Conservation (phyloP, 2,329 filamentous ascomycete genomes). For the Colletotrichum aenigma region DNA sequence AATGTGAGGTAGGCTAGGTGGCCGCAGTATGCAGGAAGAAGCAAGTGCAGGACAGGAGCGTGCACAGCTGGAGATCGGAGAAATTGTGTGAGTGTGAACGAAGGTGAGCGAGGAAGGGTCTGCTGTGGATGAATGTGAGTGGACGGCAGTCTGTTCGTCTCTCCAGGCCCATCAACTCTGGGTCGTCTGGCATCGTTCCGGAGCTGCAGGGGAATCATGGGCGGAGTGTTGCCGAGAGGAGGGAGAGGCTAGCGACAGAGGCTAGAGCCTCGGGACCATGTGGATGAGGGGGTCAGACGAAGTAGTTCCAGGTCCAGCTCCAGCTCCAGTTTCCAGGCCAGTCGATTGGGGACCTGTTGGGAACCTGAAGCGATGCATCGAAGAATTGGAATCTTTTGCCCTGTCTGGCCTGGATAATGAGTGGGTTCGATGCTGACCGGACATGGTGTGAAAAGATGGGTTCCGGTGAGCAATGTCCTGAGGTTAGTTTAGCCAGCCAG, state of each 20-base stretch:
- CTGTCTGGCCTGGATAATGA: background rate
- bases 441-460: background rate
- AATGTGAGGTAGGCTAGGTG: background rate
- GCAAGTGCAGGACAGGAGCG: background rate
- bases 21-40: background rate
- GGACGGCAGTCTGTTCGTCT: constrained; percentile 4
- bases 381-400: constrained; percentile 6
- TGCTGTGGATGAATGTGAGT: background rate
- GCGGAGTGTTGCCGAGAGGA: constrained; percentile 18
- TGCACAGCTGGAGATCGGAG: background rate
- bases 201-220: constrained; percentile 7
- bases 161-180: background rate
- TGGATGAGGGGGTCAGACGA: constrained; percentile 16
- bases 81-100: background rate
- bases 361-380: background rate
- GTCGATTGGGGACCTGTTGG: background rate
- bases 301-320: constrained; percentile 8
- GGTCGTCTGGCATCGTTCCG: background rate
- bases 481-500: background rate
- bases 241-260: background rate
- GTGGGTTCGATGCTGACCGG: background rate
- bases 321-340: constrained; percentile 12
- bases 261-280: constrained; percentile 8
- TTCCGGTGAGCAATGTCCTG: background rate
- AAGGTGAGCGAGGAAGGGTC: background rate